Conservation (phyloP, 768 basidiomycete genomes). For the Leccinum subgranulosum region DNA sequence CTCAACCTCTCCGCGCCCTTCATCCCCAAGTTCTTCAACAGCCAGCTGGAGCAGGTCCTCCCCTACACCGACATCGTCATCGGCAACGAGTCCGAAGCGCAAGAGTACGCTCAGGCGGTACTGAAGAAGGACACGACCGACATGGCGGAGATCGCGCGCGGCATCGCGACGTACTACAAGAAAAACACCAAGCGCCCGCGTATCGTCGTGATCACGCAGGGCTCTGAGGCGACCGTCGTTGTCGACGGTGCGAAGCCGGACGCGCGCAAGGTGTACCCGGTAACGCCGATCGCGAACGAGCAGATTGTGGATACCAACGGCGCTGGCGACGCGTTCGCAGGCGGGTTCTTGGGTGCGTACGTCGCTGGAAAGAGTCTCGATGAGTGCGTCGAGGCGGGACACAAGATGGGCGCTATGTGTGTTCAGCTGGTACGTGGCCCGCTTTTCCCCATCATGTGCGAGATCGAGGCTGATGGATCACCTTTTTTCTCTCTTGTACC, state of each 20-base stretch:
- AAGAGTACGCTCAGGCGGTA: slow-evolving; percentile 73
- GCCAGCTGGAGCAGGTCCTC: slow-evolving; percentile 76
- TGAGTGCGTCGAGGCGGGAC: slow-evolving; percentile 80
- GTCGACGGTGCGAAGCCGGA: slow-evolving; percentile 58
- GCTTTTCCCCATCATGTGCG: neutral
- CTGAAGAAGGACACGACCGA: slow-evolving; percentile 66
- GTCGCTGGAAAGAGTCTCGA: slow-evolving; percentile 75
- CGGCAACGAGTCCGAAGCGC: slow-evolving; percentile 96
- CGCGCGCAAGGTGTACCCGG: slow-evolving; percentile 52
- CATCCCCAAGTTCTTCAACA: slow-evolving; percentile 90
- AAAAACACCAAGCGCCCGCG: slow-evolving; percentile 82
- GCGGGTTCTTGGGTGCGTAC: slow-evolving; percentile 88
- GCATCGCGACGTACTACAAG: slow-evolving; percentile 61
- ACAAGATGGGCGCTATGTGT: slow-evolving; percentile 82
- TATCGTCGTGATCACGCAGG: slow-evolving; percentile 89
- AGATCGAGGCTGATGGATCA: neutral
- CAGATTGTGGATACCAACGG: slow-evolving; percentile 96
- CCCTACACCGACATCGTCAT: slow-evolving; percentile 88
- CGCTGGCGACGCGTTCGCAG: slow-evolving; percentile 96
- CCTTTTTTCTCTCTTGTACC: neutral
- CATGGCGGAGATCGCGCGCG: slow-evolving; percentile 63
- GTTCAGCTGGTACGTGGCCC: slow-evolving; percentile 61
- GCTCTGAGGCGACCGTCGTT: slow-evolving; percentile 72
- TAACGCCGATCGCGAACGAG: slow-evolving; percentile 52
- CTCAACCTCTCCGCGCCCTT: slow-evolving; percentile 97